phyloP scores from a whole-genome alignment of 768 basidiomycete species.

The Boletus subparvulus region DNA sequence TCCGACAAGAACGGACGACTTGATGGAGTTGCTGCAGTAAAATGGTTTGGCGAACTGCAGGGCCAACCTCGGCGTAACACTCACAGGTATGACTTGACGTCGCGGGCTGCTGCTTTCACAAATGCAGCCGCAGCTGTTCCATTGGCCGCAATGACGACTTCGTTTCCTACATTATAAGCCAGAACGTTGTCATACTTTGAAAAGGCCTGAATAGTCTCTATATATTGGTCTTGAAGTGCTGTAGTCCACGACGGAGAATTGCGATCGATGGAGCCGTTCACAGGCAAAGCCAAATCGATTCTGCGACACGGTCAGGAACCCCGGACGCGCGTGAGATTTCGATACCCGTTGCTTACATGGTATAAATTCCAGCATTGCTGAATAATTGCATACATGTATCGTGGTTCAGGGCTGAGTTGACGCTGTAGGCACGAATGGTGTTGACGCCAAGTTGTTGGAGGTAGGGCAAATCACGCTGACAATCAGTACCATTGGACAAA shows the following conservation, averaged over 20 bases:
- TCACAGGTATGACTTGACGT: slow-evolving; percentile 81
- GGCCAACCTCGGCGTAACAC: slow-evolving; percentile 24
- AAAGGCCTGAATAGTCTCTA: slow-evolving; percentile 75
- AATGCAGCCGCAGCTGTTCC: slow-evolving; percentile 68
- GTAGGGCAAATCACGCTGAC: slow-evolving; percentile 76
- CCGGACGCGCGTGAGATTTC: slow-evolving; percentile 1
- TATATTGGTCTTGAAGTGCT: slow-evolving; percentile 76
- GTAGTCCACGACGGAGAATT: slow-evolving; percentile 73
- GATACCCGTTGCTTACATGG: slow-evolving; percentile 58
- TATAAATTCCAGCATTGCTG: slow-evolving; percentile 80
- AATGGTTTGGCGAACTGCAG: neutral
- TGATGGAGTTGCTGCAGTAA: slow-evolving; percentile 54
- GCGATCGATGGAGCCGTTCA: slow-evolving; percentile 85
- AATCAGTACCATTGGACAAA: slow-evolving; percentile 62
- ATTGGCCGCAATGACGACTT: slow-evolving; percentile 56
- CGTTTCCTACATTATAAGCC: slow-evolving; percentile 90
- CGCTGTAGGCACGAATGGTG: slow-evolving; percentile 82
- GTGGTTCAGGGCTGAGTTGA: slow-evolving; percentile 80
- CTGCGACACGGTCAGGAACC: slow-evolving; percentile 39
- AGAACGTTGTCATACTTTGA: slow-evolving; percentile 86
- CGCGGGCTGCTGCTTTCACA: slow-evolving; percentile 90
- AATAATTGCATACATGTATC: slow-evolving; percentile 82
- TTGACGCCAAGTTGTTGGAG: slow-evolving; percentile 78
- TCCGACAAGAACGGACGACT: slow-evolving; percentile 67
- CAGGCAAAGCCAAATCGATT: slow-evolving; percentile 81